Base-by-base conservation (phyloP, 352 stramenopile genomes). In the Globisporangium megalacanthum region DNA sequence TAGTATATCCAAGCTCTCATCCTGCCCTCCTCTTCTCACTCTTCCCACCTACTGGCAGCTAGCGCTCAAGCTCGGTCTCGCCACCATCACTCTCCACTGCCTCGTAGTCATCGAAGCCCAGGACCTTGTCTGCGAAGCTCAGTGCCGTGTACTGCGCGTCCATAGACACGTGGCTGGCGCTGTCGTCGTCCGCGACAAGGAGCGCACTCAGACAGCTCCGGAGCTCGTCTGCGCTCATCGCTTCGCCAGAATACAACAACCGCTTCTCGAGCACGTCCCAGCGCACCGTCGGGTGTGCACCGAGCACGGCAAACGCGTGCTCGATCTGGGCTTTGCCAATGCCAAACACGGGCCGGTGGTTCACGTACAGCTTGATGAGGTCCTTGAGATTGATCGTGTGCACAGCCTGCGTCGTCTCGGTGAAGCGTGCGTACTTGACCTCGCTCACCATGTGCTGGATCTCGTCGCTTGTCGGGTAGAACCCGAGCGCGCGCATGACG, bases 341-440 rank as follows among this genome's bases (percentile, higher is more conserved):
- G 13, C 83, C 83, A 49, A 94, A 88, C 14, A 97, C 90, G 0
- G 92, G 88, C 0, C 92, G 86, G 63, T 98, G 92, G 66, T 98
- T 98, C 47, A 97, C 76, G 66, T 97, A 98, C 22, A 98, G 69
- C 61, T 88, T 89, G 54, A 97, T 81, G 33, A 97, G 85, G n/a
- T 94, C 82, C 5, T 67, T 47, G 6, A 92, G 49, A 13, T 68
- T 69, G 22, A 92, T 87, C 31, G 58, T 77, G 49, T 94, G 70
- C 35, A 92, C 78, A 0, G 73, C 65, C 25, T 79, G 69, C n/a
- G 83, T 86, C 20, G 77, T 91, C 64, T 91, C 68, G 1, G 77
- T 87, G 60, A 93, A 93, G 52, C 73, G 68, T 45, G 74, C 82
- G 73, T 91, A 92, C 62, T 90, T 88, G 35, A 95, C 75, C 44